Base-by-base conservation (phyloP, 495 filamentous ascomycete species). In the Hypoxylon subgilvum region DNA sequence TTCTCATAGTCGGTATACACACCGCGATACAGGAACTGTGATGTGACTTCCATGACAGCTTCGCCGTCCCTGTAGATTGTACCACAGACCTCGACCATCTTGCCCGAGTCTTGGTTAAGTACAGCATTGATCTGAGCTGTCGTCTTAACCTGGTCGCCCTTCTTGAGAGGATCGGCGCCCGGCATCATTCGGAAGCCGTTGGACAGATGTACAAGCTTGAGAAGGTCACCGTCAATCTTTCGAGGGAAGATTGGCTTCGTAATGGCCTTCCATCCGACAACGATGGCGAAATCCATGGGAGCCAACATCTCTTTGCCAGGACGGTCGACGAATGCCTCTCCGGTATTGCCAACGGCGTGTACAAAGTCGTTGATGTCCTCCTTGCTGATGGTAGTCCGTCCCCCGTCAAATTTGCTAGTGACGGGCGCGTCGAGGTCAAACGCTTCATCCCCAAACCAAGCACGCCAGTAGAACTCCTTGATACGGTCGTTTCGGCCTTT, bases 221-320 rank as follows among this genome's bases (percentile, higher is more conserved):
- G 81, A 31, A 98, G 80, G 70, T 98, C 94, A 35, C 94, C 94
- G 62, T 98, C 93, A 57, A 97, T 96, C 54, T 83, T 88, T 51
- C 89, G 84, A 56, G 94, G 94, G 82, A 98, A 97, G 70, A 97
- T 97, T 0, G 94, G 93, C 79, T 96, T 97, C 17, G 89, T 97
- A 71, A 98, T 97, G 32, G 94, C 94, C 74, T 98, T 96, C 94
- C 94, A 98, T 56, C 94, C 94, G 13, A 96, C 91, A 19, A 98
- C 94, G 56, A 98, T 97, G 51, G 94, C 94, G 61, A 97, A 98
- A 72, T 98, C 94, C 94, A 98, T 99, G 32, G 95, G 94, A 16
- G 94, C 95, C 63, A 86, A 92, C 63, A 96, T 89, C 66, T 90
- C 88, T 77, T 97, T 97, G 51, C 92, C 95, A 39, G 93, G 93